Evolutionary conservation across 805 yeast species (phyloP).

Genomic region (Millerozyma acaciae): DNA sequence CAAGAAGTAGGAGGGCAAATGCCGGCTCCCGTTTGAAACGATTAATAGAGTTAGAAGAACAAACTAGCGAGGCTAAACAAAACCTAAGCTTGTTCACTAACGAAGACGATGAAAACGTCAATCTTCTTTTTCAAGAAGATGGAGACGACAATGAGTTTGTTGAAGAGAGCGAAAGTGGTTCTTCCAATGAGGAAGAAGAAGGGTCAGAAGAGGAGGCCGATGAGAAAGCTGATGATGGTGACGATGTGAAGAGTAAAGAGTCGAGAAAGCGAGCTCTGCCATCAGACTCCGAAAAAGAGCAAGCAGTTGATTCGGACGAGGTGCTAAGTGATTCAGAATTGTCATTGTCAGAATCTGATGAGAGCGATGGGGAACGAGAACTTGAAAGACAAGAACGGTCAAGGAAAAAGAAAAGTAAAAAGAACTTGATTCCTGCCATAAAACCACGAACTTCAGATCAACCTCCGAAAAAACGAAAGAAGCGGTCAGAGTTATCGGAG

Average conservation of each 20-base stretch:
- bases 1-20: conserved; percentile 75
- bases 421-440: conserved; percentile 25
- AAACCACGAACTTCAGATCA: conserved; percentile 16
- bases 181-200: conserved; percentile 11
- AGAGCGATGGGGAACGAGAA: conserved; percentile 68
- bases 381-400: conserved; percentile 43
- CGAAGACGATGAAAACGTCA: conserved; percentile 77
- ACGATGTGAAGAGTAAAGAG: conserved; percentile 11
- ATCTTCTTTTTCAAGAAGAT: conserved; percentile 60
- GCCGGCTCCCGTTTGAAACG: conserved; percentile 84
- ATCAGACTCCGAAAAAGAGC: conserved; percentile 9
- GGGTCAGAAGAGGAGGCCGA: conserved; percentile 17
- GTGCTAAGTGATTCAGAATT: conserved; percentile 55
- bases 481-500: conserved; percentile 18
- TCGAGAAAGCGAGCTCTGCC: conserved; percentile 10
- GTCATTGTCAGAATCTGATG: conserved; percentile 50
- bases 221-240: conserved; percentile 10
- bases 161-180: conserved; percentile 23
- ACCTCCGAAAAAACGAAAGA: conserved; percentile 28
- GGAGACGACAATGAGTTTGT: conserved; percentile 29
- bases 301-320: conserved; percentile 39
- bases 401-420: conserved; percentile 26
- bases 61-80: conserved; percentile 25
- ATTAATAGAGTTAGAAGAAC: conserved; percentile 69
- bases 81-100: conserved; percentile 22